Percentiles rank a stretch among this genome's conserved stretches.
Evolutionary conservation across 345 rosid genomes (phyloP).

Genomic region (Eucalyptus coolabah): DNA sequence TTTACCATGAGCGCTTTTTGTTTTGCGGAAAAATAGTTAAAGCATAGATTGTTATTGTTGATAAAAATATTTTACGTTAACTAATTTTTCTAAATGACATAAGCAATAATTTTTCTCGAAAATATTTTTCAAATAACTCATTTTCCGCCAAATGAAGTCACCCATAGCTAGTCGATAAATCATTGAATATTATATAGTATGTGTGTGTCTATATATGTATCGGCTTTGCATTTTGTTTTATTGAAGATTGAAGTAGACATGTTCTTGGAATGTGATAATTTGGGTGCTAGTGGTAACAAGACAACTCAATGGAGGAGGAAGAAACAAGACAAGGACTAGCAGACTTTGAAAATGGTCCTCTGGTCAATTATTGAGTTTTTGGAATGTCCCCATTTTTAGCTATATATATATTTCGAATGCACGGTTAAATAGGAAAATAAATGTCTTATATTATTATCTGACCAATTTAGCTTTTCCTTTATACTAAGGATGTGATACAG

Average conservation of each 20-base stretch:
- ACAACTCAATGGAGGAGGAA: not conserved
- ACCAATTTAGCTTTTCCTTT: not conserved
- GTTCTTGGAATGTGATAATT: not conserved
- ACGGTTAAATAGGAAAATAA: not conserved
- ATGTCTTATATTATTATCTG: not conserved
- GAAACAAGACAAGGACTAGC: not conserved
- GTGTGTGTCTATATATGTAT: not conserved
- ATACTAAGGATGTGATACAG: too few species aligned
- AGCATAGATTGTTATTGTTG: accelerated
- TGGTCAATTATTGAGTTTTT: not conserved
- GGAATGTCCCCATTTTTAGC: not conserved
- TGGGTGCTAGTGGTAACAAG: not conserved
- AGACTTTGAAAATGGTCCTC: not conserved
- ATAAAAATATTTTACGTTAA: accelerated
- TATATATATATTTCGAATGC: not conserved
- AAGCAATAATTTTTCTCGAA: accelerated
- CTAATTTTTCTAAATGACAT: too few species aligned
- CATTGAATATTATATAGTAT: too few species aligned
- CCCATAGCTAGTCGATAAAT: not conserved
- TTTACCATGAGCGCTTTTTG: accelerated
- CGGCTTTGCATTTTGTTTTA: not conserved
- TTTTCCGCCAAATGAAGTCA: too few species aligned
- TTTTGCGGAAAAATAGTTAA: too few species aligned
- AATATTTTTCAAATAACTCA: too few species aligned
- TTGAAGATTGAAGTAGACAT: not conserved